Evolutionary conservation across 2,329 filamentous ascomycete genomes (phyloP).

Genomic region (Trichocomaceae sp.): DNA sequence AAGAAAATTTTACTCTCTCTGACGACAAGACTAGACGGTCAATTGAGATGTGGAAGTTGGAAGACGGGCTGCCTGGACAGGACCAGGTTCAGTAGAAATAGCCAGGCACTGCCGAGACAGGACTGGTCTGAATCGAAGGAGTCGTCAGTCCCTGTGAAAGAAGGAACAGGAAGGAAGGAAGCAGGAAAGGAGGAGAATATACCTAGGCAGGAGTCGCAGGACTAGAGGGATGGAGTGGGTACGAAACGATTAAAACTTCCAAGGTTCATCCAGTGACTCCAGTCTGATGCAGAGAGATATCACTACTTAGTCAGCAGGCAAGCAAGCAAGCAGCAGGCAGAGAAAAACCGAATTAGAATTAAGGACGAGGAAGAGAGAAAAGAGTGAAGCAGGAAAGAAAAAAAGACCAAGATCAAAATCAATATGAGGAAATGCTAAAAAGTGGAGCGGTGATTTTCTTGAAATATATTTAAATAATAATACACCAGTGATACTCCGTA

Average conservation of each 20-base stretch:
- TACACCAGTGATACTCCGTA: not conserved
- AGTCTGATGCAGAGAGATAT: no score
- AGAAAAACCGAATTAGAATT: not conserved
- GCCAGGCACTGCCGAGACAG: not conserved
- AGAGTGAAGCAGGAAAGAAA: constrained; percentile 6
- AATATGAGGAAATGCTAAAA: constrained; percentile 6
- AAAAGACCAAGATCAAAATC: not conserved
- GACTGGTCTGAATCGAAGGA: not conserved
- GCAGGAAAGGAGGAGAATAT: not conserved
- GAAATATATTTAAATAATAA: not conserved
- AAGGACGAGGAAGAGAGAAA: not conserved
- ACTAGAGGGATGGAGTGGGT: not conserved
- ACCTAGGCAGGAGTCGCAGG: not conserved
- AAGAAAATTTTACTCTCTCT: no score
- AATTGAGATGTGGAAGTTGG: not conserved
- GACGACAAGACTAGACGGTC: not conserved
- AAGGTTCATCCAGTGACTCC: no score
- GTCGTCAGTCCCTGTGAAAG: not conserved
- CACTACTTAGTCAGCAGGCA: not conserved
- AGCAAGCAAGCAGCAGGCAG: not conserved
- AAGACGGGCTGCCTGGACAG: not conserved
- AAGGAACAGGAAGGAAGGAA: not conserved
- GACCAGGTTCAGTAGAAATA: not conserved
- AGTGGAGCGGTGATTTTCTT: constrained; percentile 7
- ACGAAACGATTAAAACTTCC: no score